Evolutionary conservation across 441 rosid species (phyloP).

Genomic region (Breynia disticha): DNA sequence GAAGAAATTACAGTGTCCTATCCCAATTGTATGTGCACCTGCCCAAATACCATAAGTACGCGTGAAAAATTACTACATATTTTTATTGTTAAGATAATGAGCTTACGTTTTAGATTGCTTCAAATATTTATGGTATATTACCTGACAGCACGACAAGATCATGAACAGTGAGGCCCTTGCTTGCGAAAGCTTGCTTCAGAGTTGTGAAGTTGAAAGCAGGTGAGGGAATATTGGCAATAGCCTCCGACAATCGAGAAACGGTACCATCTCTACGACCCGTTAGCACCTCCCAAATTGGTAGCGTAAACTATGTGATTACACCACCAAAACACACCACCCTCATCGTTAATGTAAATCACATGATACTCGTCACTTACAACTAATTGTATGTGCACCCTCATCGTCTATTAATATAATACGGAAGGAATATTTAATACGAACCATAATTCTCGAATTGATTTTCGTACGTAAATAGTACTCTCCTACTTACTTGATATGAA

Average conservation of each 20-base stretch:
- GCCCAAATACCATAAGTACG: not conserved
- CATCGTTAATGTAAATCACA: too few relatives aligned
- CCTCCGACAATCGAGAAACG: slow-evolving; percentile 39
- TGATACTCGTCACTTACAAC: too few relatives aligned
- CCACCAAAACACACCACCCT: not conserved
- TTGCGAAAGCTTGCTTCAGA: slow-evolving; percentile 33
- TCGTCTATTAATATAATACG: too few relatives aligned
- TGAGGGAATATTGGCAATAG: slow-evolving; percentile 34
- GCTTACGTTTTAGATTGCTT: too few relatives aligned
- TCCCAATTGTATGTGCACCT: slow-evolving; percentile 74
- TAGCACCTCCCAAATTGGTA: slow-evolving; percentile 43
- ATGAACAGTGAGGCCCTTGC: slow-evolving; percentile 34
- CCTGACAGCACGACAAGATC: slow-evolving; percentile 69
- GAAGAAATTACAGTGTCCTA: slow-evolving; percentile 45
- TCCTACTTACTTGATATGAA: slow-evolving; percentile 15
- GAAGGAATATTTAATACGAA: too few relatives aligned
- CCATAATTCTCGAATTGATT: too few relatives aligned
- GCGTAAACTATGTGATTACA: slow-evolving; percentile 19
- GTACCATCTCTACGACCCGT: slow-evolving; percentile 62
- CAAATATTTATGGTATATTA: too few relatives aligned
- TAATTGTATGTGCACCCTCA: too few relatives aligned
- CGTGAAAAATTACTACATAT: too few relatives aligned
- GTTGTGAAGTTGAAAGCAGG: slow-evolving; percentile 37
- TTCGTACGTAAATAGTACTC: too few relatives aligned
- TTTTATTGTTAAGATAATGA: not conserved